phyloP scores from a whole-genome alignment of 2,329 filamentous ascomycete genomes.

The Didymella lethalis region DNA sequence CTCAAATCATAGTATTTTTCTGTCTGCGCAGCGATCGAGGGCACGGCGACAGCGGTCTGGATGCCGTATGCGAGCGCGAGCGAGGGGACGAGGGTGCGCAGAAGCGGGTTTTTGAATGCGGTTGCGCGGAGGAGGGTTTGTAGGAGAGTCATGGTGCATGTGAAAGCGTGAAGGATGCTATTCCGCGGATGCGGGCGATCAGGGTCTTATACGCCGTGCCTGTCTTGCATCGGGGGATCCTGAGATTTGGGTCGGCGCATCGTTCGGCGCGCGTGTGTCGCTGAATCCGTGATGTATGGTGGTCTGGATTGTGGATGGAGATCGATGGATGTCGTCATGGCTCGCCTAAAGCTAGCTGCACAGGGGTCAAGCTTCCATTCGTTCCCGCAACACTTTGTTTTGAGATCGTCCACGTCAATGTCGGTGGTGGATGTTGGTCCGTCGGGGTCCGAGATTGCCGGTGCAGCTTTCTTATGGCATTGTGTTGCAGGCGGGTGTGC shows the following conservation, averaged over 20 bases:
- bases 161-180: not conserved
- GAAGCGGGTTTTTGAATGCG: constrained; percentile 68
- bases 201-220: constrained; percentile 3
- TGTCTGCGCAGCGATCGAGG: constrained; percentile 66
- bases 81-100: constrained; percentile 68
- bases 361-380: constrained; percentile 4
- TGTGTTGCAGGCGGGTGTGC: too few species aligned
- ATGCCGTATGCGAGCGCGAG: constrained; percentile 69
- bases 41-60: constrained; percentile 68
- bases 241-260: constrained; percentile 7
- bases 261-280: not conserved
- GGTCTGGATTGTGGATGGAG: constrained; percentile 31
- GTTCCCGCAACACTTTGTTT: not conserved
- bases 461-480: too few species aligned
- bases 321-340: constrained; percentile 45
- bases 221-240: not conserved
- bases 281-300: constrained; percentile 27
- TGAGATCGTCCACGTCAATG: not conserved
- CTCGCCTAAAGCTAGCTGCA: not conserved
- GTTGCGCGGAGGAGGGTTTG: constrained; percentile 65
- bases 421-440: too few species aligned
- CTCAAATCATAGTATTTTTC: constrained; percentile 75
- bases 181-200: constrained; percentile 1
- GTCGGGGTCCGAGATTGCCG: too few species aligned
- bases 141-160: constrained; percentile 46